Conservation (phyloP, 768 basidiomycete genomes). For the Lentinus brumalis region DNA sequence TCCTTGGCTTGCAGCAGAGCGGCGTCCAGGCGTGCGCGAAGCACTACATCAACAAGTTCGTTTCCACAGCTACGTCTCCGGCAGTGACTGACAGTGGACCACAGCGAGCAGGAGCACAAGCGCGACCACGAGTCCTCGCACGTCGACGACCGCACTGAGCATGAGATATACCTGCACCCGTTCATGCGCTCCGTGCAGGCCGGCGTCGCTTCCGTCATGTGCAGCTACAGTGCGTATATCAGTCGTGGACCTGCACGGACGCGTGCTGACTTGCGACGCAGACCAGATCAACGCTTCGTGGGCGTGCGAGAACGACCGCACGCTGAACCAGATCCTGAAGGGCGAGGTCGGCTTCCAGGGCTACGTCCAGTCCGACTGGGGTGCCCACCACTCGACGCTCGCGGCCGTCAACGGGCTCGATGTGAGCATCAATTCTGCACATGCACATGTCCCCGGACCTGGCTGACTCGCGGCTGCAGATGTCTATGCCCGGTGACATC, state of each 20-base stretch:
- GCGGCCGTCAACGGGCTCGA: slow-evolving; percentile 64
- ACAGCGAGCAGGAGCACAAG: slow-evolving; percentile 69
- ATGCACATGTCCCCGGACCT: neutral
- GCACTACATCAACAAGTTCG: slow-evolving; percentile 77
- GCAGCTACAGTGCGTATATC: slow-evolving; percentile 67
- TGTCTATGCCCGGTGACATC: slow-evolving; percentile 73
- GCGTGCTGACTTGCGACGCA: too few species aligned
- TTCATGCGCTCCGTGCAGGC: slow-evolving; percentile 75
- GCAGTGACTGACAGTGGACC: too few species aligned
- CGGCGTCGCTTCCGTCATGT: slow-evolving; percentile 75
- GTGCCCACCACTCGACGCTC: slow-evolving; percentile 62
- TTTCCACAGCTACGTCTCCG: too few species aligned
- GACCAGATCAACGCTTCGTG: too few species aligned
- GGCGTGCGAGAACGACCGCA: too few species aligned
- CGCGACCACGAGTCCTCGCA: slow-evolving; percentile 60
- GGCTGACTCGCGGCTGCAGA: slow-evolving; percentile 37
- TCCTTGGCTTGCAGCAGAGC: slow-evolving; percentile 74
- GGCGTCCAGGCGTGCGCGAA: slow-evolving; percentile 90
- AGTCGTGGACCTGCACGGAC: neutral
- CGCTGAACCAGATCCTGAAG: slow-evolving; percentile 75
- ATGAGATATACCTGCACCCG: slow-evolving; percentile 73
- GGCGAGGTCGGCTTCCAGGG: slow-evolving; percentile 78
- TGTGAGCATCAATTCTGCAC: slow-evolving; percentile 38
- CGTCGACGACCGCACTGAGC: slow-evolving; percentile 79
- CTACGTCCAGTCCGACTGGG: slow-evolving; percentile 78